Conservation (phyloP, 2,329 filamentous ascomycete genomes). For the Alternaria infectoria region DNA sequence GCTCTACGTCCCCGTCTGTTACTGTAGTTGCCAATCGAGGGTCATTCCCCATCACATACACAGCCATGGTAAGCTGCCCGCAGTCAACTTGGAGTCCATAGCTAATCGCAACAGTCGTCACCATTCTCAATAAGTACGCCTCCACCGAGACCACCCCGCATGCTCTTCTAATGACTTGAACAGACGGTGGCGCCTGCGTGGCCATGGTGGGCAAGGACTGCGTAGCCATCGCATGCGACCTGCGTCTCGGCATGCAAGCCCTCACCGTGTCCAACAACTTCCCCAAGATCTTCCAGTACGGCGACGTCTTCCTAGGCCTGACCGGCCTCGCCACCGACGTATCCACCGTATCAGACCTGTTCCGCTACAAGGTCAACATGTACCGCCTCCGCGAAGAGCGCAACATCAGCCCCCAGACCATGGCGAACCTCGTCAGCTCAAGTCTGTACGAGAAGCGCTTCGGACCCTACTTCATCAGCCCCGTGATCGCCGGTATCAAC, state of each 20-base stretch:
- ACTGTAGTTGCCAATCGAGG: neutral
- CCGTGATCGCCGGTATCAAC: conserved; percentile 93
- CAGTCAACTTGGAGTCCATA: conserved; percentile 11
- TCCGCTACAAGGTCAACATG: conserved; percentile 99
- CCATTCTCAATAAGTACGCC: conserved; percentile 91
- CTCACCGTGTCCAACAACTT: conserved; percentile 99
- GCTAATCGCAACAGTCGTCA: conserved; percentile 68
- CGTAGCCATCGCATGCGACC: conserved; percentile 98
- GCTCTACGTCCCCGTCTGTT: neutral
- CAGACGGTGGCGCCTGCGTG: conserved; percentile 91
- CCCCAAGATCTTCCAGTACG: conserved; percentile 99
- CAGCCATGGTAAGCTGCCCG: conserved; percentile 48
- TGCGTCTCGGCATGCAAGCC: conserved; percentile 94
- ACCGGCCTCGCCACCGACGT: conserved; percentile 97
- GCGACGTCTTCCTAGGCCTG: conserved; percentile 91
- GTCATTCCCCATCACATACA: conserved; percentile 18
- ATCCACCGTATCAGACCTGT: conserved; percentile 90
- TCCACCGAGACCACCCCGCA: conserved; percentile 11
- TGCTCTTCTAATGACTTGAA: conserved; percentile 13
- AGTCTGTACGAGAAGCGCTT: conserved; percentile 95
- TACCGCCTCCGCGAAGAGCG: conserved; percentile 98
- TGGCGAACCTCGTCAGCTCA: conserved; percentile 88
- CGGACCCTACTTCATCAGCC: conserved; percentile 94
- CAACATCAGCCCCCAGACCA: conserved; percentile 89
- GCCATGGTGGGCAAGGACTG: conserved; percentile 99